These are phyloP conservation scores for Lenwebbia sp. DNA, from an alignment of 345 rosid species.

Conservation along the genomic window DNA sequence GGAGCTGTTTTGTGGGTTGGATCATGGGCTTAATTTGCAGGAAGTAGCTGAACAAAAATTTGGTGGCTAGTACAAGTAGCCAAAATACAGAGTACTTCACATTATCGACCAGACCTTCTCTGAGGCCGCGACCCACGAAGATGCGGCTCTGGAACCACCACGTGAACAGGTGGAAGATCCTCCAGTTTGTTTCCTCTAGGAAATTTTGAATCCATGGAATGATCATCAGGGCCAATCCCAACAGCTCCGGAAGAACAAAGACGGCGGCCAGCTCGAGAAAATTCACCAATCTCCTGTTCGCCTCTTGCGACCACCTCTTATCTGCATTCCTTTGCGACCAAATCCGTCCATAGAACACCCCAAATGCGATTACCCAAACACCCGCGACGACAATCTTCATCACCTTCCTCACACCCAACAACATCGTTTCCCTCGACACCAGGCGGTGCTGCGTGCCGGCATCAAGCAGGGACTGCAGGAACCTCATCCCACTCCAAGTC, in stretches of 20 bases:
- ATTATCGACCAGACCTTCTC: conserved; percentile 76
- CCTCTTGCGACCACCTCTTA: conserved; percentile 48
- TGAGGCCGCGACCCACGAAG: conserved; percentile 81
- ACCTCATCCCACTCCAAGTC: conserved; percentile 67
- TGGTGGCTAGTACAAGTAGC: conserved; percentile 61
- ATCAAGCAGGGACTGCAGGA: conserved; percentile 69
- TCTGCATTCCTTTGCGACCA: conserved; percentile 68
- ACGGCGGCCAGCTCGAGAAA: conserved; percentile 65
- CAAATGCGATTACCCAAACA: conserved; percentile 60
- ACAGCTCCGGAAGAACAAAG: conserved; percentile 57
- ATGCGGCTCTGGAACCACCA: conserved; percentile 86
- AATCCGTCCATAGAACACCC: conserved; percentile 58
- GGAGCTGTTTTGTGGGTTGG: conserved; percentile 40
- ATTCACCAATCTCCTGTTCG: conserved; percentile 35
- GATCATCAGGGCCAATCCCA: conserved; percentile 53
- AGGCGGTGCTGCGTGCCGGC: conserved; percentile 77
- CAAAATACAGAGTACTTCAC: conserved; percentile 65
- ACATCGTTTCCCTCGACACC: conserved; percentile 50
- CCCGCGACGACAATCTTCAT: conserved; percentile 52
- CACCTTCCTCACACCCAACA: conserved; percentile 59
- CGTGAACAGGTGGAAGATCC: conserved; percentile 40
- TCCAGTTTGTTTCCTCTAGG: conserved; percentile 61
- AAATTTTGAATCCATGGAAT: conserved; percentile 79
- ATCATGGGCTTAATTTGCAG: conserved; percentile 82
- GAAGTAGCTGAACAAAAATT: conserved; percentile 70